Conservation (phyloP, 1,139 yeast species). For the Sugiyamaella sp. region DNA sequence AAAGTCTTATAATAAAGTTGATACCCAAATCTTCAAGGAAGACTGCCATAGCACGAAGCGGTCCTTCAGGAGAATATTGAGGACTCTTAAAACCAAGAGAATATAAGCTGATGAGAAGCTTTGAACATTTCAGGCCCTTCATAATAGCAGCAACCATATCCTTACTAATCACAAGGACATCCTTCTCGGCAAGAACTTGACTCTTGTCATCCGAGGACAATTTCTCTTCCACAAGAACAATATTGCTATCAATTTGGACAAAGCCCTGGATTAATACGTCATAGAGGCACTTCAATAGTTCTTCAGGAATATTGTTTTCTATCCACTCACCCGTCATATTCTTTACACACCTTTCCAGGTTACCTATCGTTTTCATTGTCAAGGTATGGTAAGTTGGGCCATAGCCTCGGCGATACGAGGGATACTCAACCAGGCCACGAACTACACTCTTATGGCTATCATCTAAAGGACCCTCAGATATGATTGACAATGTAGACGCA, state of each 20-base stretch:
- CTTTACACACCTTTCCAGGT: conserved; percentile 8
- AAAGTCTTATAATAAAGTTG: conserved; percentile 5
- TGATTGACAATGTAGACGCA: background rate
- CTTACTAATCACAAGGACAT: background rate
- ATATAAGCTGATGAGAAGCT: conserved; percentile 1
- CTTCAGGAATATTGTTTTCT: background rate
- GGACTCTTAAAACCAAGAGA: conserved; percentile 7
- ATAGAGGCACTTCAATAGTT: background rate
- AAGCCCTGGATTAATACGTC: conserved; percentile 11
- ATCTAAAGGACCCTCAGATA: background rate
- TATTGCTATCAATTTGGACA: background rate
- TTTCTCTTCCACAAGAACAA: conserved; percentile 1
- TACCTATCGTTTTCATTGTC: conserved; percentile 1
- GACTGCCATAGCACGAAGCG: conserved; percentile 2
- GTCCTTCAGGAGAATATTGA: conserved; percentile 13
- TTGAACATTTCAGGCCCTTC: conserved; percentile 9
- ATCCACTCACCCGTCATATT: conserved; percentile 6
- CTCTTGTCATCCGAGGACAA: background rate
- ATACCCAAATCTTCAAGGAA: conserved; percentile 9
- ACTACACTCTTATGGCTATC: background rate
- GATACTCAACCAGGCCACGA: background rate
- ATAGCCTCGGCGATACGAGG: conserved; percentile 7
- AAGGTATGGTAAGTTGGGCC: conserved; percentile 6
- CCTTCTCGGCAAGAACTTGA: background rate
- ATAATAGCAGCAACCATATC: conserved; percentile 9